Evolutionary conservation across 352 stramenopile genomes (phyloP).

Genomic region (Pythium biforme): DNA sequence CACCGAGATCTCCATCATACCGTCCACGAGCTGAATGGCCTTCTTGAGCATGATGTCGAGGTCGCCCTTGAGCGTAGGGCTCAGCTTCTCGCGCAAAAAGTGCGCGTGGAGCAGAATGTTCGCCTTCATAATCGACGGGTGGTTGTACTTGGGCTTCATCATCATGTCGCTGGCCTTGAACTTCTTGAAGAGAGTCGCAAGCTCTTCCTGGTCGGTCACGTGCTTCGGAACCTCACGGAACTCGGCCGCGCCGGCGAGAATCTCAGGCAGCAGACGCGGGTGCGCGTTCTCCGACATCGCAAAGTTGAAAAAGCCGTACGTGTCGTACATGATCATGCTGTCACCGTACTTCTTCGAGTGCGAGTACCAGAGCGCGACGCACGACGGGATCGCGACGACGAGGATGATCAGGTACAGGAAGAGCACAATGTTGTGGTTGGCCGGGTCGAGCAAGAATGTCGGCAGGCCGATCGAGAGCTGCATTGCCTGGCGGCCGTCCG

Average conservation of each 20-base stretch:
- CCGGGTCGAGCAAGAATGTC: slow-evolving; percentile 95
- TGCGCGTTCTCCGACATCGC: slow-evolving; percentile 94
- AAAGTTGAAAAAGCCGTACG: slow-evolving; percentile 98
- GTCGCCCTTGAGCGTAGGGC: slow-evolving; percentile 73
- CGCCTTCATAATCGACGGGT: slow-evolving; percentile 80
- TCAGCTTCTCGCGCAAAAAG: slow-evolving; percentile 89
- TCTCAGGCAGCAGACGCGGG: slow-evolving; percentile 95
- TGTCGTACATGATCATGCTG: slow-evolving; percentile 99
- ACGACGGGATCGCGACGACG: slow-evolving; percentile 96
- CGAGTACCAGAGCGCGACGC: slow-evolving; percentile 94
- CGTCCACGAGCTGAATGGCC: slow-evolving; percentile 94
- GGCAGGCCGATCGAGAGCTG: slow-evolving; percentile 96
- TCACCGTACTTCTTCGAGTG: slow-evolving; percentile 98
- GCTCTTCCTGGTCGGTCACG: slow-evolving; percentile 58
- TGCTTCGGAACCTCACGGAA: slow-evolving; percentile 85
- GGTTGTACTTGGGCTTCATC: slow-evolving; percentile 83
- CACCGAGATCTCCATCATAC: slow-evolving; percentile 98
- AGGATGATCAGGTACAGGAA: slow-evolving; percentile 98
- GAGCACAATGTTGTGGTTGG: slow-evolving; percentile 98
- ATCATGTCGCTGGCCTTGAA: slow-evolving; percentile 81
- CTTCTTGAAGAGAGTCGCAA: slow-evolving; percentile 65
- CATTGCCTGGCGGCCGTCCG: slow-evolving; percentile 97
- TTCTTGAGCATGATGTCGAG: slow-evolving; percentile 95
- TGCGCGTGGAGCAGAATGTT: slow-evolving; percentile 95
- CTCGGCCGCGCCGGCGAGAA: slow-evolving; percentile 88